Conservation (phyloP, 164 flowering plant species). For the Platanus orientalis region DNA sequence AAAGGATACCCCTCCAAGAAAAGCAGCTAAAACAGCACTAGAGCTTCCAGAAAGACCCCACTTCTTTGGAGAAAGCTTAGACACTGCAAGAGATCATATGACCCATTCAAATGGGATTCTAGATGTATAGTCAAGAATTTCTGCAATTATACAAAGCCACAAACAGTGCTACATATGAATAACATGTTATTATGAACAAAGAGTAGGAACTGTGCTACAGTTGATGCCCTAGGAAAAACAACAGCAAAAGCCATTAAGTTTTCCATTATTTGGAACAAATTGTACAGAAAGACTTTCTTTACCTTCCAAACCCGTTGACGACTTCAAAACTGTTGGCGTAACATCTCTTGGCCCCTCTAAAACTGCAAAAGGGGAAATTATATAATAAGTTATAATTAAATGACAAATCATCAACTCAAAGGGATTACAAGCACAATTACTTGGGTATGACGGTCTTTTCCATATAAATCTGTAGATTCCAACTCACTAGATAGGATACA, state of each 20-base stretch:
- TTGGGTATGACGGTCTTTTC: too few relatives aligned
- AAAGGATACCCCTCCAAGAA: slow-evolving; percentile 68
- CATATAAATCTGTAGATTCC: too few relatives aligned
- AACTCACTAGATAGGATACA: too few relatives aligned
- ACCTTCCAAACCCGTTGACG: slow-evolving; percentile 94
- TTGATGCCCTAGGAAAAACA: background rate
- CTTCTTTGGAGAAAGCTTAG: slow-evolving; percentile 89
- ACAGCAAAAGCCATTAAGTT: background rate
- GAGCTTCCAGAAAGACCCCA: slow-evolving; percentile 92
- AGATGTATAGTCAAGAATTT: background rate
- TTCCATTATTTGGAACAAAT: background rate
- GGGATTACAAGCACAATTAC: too few relatives aligned
- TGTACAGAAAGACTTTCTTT: background rate
- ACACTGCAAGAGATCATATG: slow-evolving; percentile 31
- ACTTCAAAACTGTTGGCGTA: slow-evolving; percentile 68
- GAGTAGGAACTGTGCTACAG: background rate
- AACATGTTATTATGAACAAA: background rate
- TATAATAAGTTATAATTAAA: too few relatives aligned
- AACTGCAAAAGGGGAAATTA: slow-evolving; percentile 41
- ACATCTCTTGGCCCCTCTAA: slow-evolving; percentile 82
- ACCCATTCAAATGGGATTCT: background rate
- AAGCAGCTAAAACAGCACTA: slow-evolving; percentile 41
- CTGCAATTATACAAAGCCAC: background rate
- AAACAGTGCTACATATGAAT: background rate
- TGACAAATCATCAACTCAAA: too few relatives aligned